Base-by-base conservation (phyloP, 805 yeast genomes). In the Saturnispora quitensis region DNA sequence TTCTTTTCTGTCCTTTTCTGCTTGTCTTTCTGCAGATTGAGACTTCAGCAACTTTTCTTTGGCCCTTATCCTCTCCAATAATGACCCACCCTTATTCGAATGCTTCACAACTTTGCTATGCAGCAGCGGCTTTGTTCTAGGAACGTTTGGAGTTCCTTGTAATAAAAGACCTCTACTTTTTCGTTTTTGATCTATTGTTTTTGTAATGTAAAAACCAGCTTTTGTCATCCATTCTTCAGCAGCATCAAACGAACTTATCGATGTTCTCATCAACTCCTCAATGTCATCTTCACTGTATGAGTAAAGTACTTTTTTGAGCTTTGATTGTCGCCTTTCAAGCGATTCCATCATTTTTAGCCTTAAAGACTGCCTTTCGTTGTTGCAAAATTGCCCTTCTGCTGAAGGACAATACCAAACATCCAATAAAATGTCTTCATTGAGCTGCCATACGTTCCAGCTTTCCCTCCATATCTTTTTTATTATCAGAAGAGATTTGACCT, bases 401-500 rank as follows among this genome's bases (percentile, higher is more conserved):
- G 18, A 17, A 9, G 42, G 15, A 38, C 18, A 10, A n/a, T 34
- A 43, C 47, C 46, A 43, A 25, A 49, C 47, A 43, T 49, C 51
- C 13, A 49, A 13, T 10, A 49, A 31, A 8, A 49, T 13, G 24
- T 49, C 47, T 10, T 43, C 43, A 18, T 49, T 43, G 12, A 49
- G 22, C 31, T 44, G 18, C 51, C 51, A 49, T 12, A 43, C 47
- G 24, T 49, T 49, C 47, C 47, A 49, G 20, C 40, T 27, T 7
- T 49, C 38, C 8, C 20, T 17, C 43, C 43, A 49, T 9, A 43
- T 17, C 13, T 10, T 22, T 20, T 49, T 49, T 2, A 43, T 43
- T 5, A 33, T 3, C 15, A 17, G n/a, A 7, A 49, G 28, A 3
- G 34, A 13, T 20, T 49, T 49, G 10, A 49, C 15, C 18, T 34